Evolutionary conservation across 352 stramenopile genomes (phyloP).

Genomic region (Nothophytophthora sp.): DNA sequence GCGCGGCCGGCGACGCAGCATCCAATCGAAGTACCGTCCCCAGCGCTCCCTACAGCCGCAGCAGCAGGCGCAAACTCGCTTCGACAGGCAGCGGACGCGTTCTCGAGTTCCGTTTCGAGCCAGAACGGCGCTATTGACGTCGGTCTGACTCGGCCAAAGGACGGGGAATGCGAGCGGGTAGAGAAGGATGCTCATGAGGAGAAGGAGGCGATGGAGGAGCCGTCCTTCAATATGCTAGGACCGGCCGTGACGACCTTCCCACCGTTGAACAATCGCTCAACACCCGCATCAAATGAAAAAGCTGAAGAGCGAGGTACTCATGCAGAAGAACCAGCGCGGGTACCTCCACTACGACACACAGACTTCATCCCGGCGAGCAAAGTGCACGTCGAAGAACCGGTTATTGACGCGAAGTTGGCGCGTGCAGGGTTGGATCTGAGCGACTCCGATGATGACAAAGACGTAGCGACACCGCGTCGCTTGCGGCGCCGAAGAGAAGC

Average conservation of each 20-base stretch:
- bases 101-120: slow-evolving; percentile 37
- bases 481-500: slow-evolving; percentile 9
- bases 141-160: neutral
- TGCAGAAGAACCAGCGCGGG: slow-evolving; percentile 4
- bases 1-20: slow-evolving; percentile 16
- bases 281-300: no score
- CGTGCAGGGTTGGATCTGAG: slow-evolving; percentile 52
- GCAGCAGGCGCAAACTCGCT: slow-evolving; percentile 7
- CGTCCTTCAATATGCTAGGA: slow-evolving; percentile 53
- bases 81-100: slow-evolving; percentile 31
- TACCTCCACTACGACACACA: slow-evolving; percentile 4
- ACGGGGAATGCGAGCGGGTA: slow-evolving; percentile 3
- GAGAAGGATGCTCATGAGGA: slow-evolving; percentile 20
- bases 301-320: neutral
- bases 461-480: slow-evolving; percentile 9
- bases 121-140: neutral
- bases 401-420: slow-evolving; percentile 42
- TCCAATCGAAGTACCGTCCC: neutral
- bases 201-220: slow-evolving; percentile 26
- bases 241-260: slow-evolving; percentile 22
- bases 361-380: slow-evolving; percentile 30
- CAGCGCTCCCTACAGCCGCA: slow-evolving; percentile 1
- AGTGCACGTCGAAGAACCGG: slow-evolving; percentile 16
- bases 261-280: no score
- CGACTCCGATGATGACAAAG: slow-evolving; percentile 46